These are phyloP conservation scores for Euptelea pleiosperma DNA, from an alignment of 164 flowering plant species.

Conservation along the genomic window DNA sequence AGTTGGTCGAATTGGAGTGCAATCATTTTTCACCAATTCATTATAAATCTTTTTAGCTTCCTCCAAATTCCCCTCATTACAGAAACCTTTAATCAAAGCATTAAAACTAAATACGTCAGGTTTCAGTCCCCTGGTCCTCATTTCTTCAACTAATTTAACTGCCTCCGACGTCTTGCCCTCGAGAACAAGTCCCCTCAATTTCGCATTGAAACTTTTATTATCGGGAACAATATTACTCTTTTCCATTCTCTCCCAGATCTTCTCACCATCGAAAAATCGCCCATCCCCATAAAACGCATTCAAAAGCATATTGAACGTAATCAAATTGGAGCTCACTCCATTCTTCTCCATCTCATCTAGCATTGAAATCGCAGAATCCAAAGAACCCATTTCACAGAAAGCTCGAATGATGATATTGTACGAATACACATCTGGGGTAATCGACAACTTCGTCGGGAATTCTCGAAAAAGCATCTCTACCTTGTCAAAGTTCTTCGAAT, in stretches of 20 bases:
- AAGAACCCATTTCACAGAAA: constrained; percentile 35
- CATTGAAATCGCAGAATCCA: constrained; percentile 35
- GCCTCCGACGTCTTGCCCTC: constrained; percentile 29
- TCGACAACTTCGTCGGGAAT: constrained; percentile 25
- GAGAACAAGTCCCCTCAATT: constrained; percentile 31
- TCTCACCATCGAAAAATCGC: constrained; percentile 38
- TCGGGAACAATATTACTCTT: constrained; percentile 31
- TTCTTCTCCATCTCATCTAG: constrained; percentile 46
- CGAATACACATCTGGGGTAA: constrained; percentile 36
- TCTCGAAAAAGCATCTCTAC: constrained; percentile 34
- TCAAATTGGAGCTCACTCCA: constrained; percentile 36
- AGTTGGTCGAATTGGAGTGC: constrained; percentile 16
- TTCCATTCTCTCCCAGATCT: constrained; percentile 51
- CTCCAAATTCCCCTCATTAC: constrained; percentile 27
- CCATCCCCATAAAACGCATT: constrained; percentile 26
- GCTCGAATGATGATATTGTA: constrained; percentile 45
- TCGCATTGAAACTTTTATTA: constrained; percentile 40
- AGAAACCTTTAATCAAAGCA: constrained; percentile 31
- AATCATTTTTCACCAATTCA: constrained; percentile 16
- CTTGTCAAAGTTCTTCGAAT: constrained; percentile 33
- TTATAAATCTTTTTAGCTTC: constrained; percentile 38
- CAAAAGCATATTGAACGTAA: constrained; percentile 44
- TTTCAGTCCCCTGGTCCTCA: constrained; percentile 24
- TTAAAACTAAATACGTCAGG: constrained; percentile 28
- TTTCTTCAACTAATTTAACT: constrained; percentile 29